A percentile compares a stretch with the other conserved stretches of the same genome.
These are phyloP conservation scores for Gardenia jasminoides DNA, from an alignment of 257 asterid species.

Conservation along the genomic window DNA sequence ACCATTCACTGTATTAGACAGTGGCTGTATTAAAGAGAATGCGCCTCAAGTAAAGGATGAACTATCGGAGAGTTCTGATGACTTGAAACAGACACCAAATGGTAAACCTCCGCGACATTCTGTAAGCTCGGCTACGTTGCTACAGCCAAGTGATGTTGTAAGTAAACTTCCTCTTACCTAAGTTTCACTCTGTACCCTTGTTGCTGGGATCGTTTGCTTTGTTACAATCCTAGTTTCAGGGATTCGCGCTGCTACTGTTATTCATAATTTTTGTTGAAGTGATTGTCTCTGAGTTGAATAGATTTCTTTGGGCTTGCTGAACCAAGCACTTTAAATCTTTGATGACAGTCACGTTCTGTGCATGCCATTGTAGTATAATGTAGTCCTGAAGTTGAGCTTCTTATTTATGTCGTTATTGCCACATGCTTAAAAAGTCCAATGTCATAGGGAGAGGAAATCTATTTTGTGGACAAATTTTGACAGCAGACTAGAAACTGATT, in stretches of 20 bases:
- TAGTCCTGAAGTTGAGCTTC: background rate
- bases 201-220: background rate
- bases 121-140: constrained; percentile 42
- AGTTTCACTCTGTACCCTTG: background rate
- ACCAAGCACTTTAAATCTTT: too few relatives aligned
- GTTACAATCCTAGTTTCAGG: background rate
- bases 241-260: background rate
- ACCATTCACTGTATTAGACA: constrained; percentile 38
- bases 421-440: background rate
- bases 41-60: constrained; percentile 44
- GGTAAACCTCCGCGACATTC: constrained; percentile 63
- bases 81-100: constrained; percentile 32
- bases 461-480: background rate
- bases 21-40: constrained; percentile 36
- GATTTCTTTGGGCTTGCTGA: background rate
- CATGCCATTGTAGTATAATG: background rate
- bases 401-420: background rate
- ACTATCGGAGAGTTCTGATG: constrained; percentile 36
- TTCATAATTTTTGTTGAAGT: background rate
- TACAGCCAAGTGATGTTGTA: constrained; percentile 53
- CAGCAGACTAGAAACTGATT: background rate
- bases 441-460: background rate
- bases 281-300: background rate
- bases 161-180: constrained; percentile 22
- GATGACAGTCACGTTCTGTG: background rate